Conservation (phyloP, 495 filamentous ascomycete species). For the Terfezia boudieri region DNA sequence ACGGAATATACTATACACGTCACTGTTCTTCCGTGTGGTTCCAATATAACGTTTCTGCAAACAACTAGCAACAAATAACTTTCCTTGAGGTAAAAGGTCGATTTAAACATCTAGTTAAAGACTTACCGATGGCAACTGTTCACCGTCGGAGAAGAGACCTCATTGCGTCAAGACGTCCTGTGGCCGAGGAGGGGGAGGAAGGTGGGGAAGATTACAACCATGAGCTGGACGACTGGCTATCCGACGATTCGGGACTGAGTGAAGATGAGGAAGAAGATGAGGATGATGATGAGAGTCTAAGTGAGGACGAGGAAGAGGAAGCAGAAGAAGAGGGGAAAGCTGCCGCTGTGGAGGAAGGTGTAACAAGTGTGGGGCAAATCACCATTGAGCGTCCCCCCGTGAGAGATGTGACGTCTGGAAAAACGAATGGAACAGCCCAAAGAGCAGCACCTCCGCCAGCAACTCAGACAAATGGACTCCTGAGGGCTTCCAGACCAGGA, state of each 20-base stretch:
- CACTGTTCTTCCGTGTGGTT: neutral
- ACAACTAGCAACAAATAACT: slow-evolving; percentile 1
- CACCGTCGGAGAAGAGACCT: neutral
- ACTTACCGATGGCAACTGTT: too few species aligned
- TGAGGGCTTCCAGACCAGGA: slow-evolving; percentile 6
- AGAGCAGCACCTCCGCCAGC: slow-evolving; percentile 7
- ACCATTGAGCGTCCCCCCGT: neutral
- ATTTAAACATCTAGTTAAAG: too few species aligned
- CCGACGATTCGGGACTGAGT: slow-evolving; percentile 14
- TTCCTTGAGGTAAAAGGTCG: slow-evolving; percentile 1
- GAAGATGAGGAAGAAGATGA: slow-evolving; percentile 7
- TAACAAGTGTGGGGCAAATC: neutral
- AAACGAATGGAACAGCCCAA: neutral
- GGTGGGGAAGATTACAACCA: neutral
- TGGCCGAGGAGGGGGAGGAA: neutral
- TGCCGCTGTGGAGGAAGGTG: slow-evolving; percentile 3
- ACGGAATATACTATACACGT: neutral
- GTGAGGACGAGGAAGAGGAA: slow-evolving; percentile 9
- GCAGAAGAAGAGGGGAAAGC: slow-evolving; percentile 4
- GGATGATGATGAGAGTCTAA: slow-evolving; percentile 9
- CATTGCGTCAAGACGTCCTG: neutral
- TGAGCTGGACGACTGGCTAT: slow-evolving; percentile 9
- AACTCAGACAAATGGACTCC: neutral
- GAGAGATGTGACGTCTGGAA: neutral
- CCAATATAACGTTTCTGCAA: neutral